Evolutionary conservation across 2,329 filamentous ascomycete species (phyloP), one percentile per base, ranked within the genome.

Genomic region (Mycocentrospora acerina): DNA sequence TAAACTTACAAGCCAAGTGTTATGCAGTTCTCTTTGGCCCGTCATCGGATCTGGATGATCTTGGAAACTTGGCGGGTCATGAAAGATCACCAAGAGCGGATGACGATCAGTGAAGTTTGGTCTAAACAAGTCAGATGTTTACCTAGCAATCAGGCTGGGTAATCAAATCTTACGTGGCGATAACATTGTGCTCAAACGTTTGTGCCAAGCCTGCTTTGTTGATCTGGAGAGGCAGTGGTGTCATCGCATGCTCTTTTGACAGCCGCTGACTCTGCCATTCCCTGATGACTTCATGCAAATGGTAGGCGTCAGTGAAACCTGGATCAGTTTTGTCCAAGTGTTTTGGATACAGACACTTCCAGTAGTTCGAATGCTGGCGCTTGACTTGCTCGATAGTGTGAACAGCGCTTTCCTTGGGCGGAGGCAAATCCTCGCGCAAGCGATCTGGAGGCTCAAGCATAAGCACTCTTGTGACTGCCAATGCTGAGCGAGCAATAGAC

Each of bases 371-470:
- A 51, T 85, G 82, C 29, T 78, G 71, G 30, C 71, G 70, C 43
- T 78, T 74, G 6, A 85, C 82, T 17, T 75, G 68, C 37, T 79
- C 70, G 2, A 85, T 73, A 2, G 77, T 77, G 22, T 75, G 69
- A 2, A 82, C 71, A n/a, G 76, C 80, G 37, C 50, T 59, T 27
- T 68, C 62, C 7, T 70, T 65, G 0, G 78, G 77, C 2, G 79
- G 71, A 6, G 68, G 58, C 1, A 71, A 69, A 7, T 71, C 64
- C 26, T 62, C 55, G 32, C 66, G 65, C 11, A 83, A 63, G 35
- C 79, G 73, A 40, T 82, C 81, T 3, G 93, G 93, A 9, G 91
- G 88, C 59, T 98, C 90, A 15, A 93, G 90, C 90, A 98, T 97
- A 29, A 98, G 75, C 1, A 91, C 96, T 43, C 83, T 83, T 1